A percentile compares a stretch with the other conserved stretches of the same genome.
Conservation (phyloP, 768 basidiomycete species). For the Gymnopilus dilepis region DNA sequence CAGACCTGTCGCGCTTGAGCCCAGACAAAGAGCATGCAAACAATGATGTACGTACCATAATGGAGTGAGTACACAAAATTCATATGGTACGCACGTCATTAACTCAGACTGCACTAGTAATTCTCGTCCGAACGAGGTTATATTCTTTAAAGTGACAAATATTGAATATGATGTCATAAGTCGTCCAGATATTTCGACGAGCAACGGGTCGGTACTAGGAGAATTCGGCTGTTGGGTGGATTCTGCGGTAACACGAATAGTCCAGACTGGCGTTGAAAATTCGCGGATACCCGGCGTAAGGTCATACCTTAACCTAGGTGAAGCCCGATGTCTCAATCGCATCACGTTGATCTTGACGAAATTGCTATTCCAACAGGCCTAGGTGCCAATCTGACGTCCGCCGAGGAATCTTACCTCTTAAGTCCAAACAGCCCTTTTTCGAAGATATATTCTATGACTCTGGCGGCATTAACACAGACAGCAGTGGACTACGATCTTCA, state of each 20-base stretch:
- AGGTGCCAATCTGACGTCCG: constrained; percentile 10
- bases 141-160: constrained; percentile 81
- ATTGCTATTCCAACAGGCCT: constrained; percentile 15
- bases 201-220: constrained; percentile 61
- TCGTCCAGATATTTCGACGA: constrained; percentile 37
- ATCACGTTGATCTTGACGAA: background rate
- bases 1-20: constrained; percentile 41
- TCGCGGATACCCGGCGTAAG: constrained; percentile 58
- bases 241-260: constrained; percentile 68
- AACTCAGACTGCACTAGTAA: constrained; percentile 21
- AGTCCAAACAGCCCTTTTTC: constrained; percentile 22
- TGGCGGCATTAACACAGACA: constrained; percentile 58
- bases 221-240: constrained; percentile 90
- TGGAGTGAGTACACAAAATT: constrained; percentile 28
- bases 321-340: background rate
- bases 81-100: background rate
- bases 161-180: constrained; percentile 67
- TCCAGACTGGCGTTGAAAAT: constrained; percentile 82
- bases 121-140: constrained; percentile 48
- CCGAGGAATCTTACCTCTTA: constrained; percentile 30
- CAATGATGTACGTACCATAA: constrained; percentile 19
- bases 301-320: constrained; percentile 58
- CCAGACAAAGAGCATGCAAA: constrained; percentile 32
- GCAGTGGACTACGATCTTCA: constrained; percentile 67
- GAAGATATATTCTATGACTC: constrained; percentile 19